phyloP scores from a whole-genome alignment of 2,329 filamentous ascomycete species.

The Exophiala sp. region DNA sequence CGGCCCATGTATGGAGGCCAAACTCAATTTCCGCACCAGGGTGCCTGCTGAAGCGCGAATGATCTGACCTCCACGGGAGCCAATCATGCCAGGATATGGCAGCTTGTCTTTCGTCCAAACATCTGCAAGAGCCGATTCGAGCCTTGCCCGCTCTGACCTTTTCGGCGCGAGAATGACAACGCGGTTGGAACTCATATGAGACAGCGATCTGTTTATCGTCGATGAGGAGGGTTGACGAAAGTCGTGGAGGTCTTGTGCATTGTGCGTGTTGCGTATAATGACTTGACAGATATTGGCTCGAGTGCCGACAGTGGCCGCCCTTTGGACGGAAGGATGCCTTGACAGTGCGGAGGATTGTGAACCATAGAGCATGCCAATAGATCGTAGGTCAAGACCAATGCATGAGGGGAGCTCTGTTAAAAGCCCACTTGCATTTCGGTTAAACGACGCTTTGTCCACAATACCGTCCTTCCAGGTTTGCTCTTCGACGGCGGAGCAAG shows the following conservation, averaged over 20 bases:
- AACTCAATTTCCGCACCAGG: conserved; percentile 83
- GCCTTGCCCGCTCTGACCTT: conserved; percentile 68
- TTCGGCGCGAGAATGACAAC: conserved; percentile 70
- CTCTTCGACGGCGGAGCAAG: conserved; percentile 77
- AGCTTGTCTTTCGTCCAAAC: conserved; percentile 80
- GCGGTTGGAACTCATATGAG: conserved; percentile 66
- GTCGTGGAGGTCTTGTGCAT: conserved; percentile 55
- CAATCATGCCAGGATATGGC: conserved; percentile 78
- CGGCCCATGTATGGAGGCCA: conserved; percentile 71
- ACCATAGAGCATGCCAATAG: conserved; percentile 71
- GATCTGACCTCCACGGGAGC: conserved; percentile 64
- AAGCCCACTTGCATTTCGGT: conserved; percentile 4
- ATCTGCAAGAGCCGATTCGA: conserved; percentile 71
- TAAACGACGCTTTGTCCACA: conserved; percentile 39
- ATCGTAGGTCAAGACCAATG: conserved; percentile 67
- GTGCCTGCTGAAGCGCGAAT: conserved; percentile 77
- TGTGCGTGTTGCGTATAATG: conserved; percentile 80
- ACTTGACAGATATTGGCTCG: conserved; percentile 69
- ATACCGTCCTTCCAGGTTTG: conserved; percentile 74
- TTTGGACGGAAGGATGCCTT: conserved; percentile 68
- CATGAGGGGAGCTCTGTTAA: conserved; percentile 54
- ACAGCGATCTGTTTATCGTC: conserved; percentile 72
- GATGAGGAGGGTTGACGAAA: conserved; percentile 33
- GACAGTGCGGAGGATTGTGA: conserved; percentile 53
- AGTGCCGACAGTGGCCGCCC: conserved; percentile 69